Percentiles rank a stretch among this genome's conserved stretches.
Conservation (phyloP, 441 rosid species). For the Metrosideros polymorpha region DNA sequence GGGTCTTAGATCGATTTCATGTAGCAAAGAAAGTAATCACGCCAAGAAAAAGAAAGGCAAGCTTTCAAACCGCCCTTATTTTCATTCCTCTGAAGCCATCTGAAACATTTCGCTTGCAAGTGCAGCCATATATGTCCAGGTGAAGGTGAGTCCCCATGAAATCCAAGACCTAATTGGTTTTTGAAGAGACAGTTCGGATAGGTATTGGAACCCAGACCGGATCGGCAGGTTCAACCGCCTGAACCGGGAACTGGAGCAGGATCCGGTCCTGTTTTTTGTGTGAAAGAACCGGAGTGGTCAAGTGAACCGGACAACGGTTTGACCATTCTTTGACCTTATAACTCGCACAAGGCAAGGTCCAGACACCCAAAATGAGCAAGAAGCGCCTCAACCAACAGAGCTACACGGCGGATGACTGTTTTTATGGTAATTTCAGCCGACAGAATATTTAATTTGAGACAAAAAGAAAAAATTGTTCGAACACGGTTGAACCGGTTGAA, state of each 20-base stretch:
- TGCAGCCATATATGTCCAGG: not conserved
- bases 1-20: too few species aligned
- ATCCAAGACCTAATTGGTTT: not conserved
- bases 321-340: not conserved
- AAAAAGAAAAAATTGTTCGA: not conserved
- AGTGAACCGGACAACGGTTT: not conserved
- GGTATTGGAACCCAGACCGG: not conserved
- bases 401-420: not conserved
- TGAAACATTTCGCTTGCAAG: not conserved
- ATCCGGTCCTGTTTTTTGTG: not conserved
- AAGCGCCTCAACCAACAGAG: not conserved
- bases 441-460: not conserved
- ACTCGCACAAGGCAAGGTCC: not conserved
- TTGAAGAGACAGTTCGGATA: not conserved
- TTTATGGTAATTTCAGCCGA: not conserved
- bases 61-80: too few species aligned
- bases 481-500: not conserved
- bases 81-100: too few species aligned
- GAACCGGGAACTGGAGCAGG: not conserved
- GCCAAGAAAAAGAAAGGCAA: too few species aligned
- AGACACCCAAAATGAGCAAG: not conserved
- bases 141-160: not conserved
- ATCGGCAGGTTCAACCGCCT: not conserved
- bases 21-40: too few species aligned
- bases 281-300: not conserved